These are phyloP conservation scores for Neurospora sp. DNA, from an alignment of 495 filamentous ascomycete species.

Conservation along the genomic window DNA sequence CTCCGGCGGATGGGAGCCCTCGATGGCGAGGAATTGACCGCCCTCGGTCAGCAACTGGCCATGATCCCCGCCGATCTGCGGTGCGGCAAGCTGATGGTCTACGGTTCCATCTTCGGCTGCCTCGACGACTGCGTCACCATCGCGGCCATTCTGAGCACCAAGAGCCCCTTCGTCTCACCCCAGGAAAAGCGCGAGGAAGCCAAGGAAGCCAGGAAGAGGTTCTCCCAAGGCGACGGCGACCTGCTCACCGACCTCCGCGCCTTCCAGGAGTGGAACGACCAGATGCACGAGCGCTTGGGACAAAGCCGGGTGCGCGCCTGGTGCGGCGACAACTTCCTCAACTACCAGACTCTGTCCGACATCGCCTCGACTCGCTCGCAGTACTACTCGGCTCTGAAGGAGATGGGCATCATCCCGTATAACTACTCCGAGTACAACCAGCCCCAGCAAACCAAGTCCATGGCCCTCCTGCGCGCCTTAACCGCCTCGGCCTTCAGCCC, in stretches of 20 bases:
- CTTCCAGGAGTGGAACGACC: constrained; percentile 67
- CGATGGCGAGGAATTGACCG: constrained; percentile 73
- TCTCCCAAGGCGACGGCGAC: constrained; percentile 72
- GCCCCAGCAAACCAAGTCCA: constrained; percentile 31
- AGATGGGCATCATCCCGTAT: constrained; percentile 65
- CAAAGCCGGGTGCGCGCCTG: constrained; percentile 60
- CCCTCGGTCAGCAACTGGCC: constrained; percentile 78
- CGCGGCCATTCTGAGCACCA: constrained; percentile 75
- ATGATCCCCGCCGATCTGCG: constrained; percentile 93
- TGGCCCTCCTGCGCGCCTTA: constrained; percentile 66
- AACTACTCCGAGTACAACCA: constrained; percentile 19
- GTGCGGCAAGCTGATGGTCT: constrained; percentile 91
- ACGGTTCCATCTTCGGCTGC: constrained; percentile 86
- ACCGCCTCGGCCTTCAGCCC: constrained; percentile 88
- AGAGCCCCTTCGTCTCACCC: constrained; percentile 75
- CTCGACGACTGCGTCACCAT: constrained; percentile 85
- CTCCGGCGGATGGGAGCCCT: constrained; percentile 81
- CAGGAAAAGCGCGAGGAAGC: constrained; percentile 71
- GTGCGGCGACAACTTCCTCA: constrained; percentile 86
- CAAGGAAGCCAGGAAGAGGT: constrained; percentile 62
- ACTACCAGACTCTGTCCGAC: constrained; percentile 69
- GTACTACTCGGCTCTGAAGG: constrained; percentile 75
- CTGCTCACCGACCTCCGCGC: constrained; percentile 77
- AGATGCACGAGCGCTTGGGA: constrained; percentile 40
- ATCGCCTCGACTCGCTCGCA: constrained; percentile 79